These are phyloP conservation scores for Aspergillus novoparasiticus DNA, from an alignment of 2,329 filamentous ascomycete genomes.

Conservation along the genomic window DNA sequence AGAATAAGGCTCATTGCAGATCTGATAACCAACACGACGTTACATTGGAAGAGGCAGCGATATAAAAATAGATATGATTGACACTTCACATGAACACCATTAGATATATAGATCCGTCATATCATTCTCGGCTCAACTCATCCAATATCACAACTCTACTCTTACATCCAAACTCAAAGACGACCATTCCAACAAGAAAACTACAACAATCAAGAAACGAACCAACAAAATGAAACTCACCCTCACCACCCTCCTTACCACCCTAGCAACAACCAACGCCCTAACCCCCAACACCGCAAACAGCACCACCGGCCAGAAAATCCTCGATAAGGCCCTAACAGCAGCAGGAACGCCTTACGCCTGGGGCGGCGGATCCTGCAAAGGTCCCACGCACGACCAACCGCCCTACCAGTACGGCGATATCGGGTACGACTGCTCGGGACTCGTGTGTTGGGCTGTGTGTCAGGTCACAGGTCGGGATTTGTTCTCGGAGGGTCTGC, in stretches of 20 bases:
- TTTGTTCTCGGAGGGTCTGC: not conserved
- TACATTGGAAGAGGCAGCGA: not conserved
- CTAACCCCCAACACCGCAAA: not conserved
- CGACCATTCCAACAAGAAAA: not conserved
- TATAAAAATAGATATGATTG: not conserved
- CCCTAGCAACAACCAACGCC: not conserved
- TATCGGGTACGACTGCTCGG: constrained; percentile 32
- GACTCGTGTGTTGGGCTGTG: constrained; percentile 30
- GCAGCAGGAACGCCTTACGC: constrained; percentile 45
- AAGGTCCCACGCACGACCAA: constrained; percentile 25
- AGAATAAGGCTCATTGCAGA: not conserved
- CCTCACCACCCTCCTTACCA: not conserved
- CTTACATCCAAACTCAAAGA: not conserved
- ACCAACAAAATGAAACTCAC: not conserved
- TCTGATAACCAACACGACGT: not conserved
- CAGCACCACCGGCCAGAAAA: constrained; percentile 23
- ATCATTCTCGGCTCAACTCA: not conserved
- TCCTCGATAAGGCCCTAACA: constrained; percentile 53
- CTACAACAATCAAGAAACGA: not conserved
- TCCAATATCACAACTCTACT: not conserved
- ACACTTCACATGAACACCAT: not conserved
- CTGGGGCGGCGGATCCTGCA: constrained; percentile 31
- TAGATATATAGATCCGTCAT: not conserved
- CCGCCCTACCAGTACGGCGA: constrained; percentile 29
- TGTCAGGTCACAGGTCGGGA: constrained; percentile 24